A percentile compares a stretch with the other conserved stretches of the same genome.
phyloP scores from a whole-genome alignment of 208 protist species.

The Trypanosomatidae sp. region DNA sequence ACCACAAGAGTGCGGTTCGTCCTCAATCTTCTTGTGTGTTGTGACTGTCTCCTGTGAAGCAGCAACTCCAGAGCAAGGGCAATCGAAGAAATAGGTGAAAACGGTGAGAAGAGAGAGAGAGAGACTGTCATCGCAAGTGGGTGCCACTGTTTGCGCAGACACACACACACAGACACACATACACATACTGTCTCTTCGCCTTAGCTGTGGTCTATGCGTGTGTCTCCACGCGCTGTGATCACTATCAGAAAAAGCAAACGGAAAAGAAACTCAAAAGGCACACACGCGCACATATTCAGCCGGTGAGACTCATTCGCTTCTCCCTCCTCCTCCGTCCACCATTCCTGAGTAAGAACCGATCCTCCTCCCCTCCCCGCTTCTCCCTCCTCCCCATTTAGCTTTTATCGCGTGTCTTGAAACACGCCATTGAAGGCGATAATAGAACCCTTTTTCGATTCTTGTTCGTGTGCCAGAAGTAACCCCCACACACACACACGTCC shows the following conservation, averaged over 20 bases:
- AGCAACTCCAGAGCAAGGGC: not conserved
- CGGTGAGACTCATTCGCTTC: not conserved
- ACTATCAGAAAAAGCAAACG: not conserved
- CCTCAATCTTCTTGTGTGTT: not conserved
- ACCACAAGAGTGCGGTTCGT: not conserved
- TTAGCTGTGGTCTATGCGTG: not conserved
- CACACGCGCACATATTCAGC: not conserved
- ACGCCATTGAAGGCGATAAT: not conserved
- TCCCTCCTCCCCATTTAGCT: not conserved
- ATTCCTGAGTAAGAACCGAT: not conserved
- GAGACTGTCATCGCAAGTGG: not conserved
- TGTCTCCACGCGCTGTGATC: constrained; percentile 7
- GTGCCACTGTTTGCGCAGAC: not conserved
- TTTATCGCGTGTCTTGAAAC: constrained; percentile 2
- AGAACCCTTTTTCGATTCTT: not conserved
- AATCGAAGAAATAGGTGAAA: not conserved
- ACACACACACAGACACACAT: not conserved
- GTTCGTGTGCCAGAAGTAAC: not conserved
- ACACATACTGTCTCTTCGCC: not conserved
- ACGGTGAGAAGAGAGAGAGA: not conserved
- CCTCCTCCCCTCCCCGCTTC: not conserved
- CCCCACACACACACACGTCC: not conserved
- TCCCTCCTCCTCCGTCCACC: not conserved
- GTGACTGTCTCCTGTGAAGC: not conserved
- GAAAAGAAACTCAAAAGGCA: not conserved